Percentiles rank a stretch among this genome's conserved stretches.
phyloP scores from a whole-genome alignment of 73 alveolate genomes.

The Effrenium voratum region DNA sequence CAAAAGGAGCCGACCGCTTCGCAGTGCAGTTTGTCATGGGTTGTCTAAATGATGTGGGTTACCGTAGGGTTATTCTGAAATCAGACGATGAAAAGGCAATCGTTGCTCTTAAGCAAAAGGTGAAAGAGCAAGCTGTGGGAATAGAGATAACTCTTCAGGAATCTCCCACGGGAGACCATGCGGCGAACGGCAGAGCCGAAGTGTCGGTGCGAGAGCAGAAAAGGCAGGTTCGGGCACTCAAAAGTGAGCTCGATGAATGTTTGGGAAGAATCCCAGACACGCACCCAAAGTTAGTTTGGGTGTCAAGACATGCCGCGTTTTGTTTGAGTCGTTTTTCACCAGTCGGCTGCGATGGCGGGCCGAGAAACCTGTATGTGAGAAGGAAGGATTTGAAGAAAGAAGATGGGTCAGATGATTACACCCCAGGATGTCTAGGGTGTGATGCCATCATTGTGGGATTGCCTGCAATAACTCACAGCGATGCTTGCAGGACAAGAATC shows the following conservation, averaged over 20 bases:
- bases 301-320: constrained; percentile 2
- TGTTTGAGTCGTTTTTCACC: constrained; percentile 1
- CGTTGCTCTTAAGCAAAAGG: neutral
- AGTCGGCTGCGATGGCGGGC: neutral
- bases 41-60: neutral
- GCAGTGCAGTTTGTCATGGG: neutral
- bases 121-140: neutral
- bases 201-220: neutral
- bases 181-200: neutral
- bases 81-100: neutral
- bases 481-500: neutral
- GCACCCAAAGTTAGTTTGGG: neutral
- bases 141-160: neutral
- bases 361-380: constrained; percentile 14
- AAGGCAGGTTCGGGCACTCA: neutral
- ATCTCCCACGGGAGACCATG: neutral
- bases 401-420: neutral
- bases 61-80: neutral
- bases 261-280: neutral
- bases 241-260: neutral
- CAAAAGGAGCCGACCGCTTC: neutral
- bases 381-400: neutral
- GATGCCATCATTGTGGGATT: constrained; percentile 9
- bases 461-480: constrained; percentile 20
- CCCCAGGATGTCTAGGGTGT: constrained; percentile 41